Percentiles rank a stretch among this genome's conserved stretches.
phyloP scores from a whole-genome alignment of 129 eudicot genomes.

The Glebionis coronaria region DNA sequence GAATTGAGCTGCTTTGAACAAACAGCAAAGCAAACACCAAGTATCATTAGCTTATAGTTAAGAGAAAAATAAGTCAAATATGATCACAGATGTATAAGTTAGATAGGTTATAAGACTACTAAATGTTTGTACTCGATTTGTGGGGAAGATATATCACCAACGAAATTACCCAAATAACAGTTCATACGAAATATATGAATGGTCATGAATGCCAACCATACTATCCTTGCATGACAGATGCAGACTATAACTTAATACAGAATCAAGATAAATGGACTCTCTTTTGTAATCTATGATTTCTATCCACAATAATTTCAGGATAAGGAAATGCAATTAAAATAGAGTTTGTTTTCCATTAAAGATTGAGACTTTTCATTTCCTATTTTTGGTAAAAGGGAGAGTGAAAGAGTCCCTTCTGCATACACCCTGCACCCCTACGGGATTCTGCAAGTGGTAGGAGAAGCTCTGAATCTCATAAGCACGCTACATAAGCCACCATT shows the following conservation, averaged over 20 bases:
- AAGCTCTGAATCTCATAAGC: too few species aligned
- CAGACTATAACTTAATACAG: too few species aligned
- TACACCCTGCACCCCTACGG: too few species aligned
- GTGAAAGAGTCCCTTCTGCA: neutral
- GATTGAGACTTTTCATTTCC: neutral
- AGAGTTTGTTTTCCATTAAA: neutral
- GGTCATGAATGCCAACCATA: too few species aligned
- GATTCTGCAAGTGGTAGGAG: too few species aligned
- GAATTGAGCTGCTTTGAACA: conserved; percentile 17
- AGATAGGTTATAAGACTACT: neutral
- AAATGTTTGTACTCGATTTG: neutral
- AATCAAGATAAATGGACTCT: too few species aligned
- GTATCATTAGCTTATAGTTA: neutral
- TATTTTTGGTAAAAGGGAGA: neutral
- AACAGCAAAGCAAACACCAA: neutral
- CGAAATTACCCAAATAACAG: neutral
- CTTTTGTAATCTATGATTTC: too few species aligned
- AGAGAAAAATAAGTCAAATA: neutral
- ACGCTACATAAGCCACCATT: too few species aligned
- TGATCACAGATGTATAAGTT: neutral
- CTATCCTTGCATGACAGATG: too few species aligned
- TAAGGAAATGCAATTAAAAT: neutral
- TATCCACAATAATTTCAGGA: too few species aligned
- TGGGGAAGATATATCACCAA: neutral
- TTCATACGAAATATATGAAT: too few species aligned